Conservation (phyloP, 1,139 yeast species). For the Yamadazyma friedrichii region DNA sequence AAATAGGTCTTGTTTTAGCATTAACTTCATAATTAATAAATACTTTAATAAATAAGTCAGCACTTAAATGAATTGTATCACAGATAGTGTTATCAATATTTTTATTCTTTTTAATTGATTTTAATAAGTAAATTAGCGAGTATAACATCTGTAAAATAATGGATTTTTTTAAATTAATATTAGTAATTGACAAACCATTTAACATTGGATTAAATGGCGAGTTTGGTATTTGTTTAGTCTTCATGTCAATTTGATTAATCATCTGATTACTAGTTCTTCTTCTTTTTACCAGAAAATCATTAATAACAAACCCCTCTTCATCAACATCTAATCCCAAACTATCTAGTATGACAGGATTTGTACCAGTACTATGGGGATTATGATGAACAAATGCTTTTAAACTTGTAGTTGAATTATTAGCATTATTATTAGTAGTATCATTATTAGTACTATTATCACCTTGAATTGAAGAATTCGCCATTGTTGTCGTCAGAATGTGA, state of each 20-base stretch:
- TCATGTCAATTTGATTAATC: constrained; percentile 11
- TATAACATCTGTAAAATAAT: constrained; percentile 47
- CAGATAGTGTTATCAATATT: constrained; percentile 20
- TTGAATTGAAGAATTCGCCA: background rate
- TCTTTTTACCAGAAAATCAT: constrained; percentile 45
- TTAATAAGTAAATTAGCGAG: constrained; percentile 40
- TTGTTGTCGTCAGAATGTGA: no score
- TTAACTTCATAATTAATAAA: constrained; percentile 38
- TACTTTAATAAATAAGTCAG: constrained; percentile 36
- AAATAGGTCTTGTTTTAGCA: constrained; percentile 11
- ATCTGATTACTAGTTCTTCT: constrained; percentile 20
- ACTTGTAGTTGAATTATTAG: constrained; percentile 4
- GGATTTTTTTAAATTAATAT: constrained; percentile 45
- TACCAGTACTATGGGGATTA: constrained; percentile 20
- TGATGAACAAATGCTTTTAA: constrained; percentile 17
- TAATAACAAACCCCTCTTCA: constrained; percentile 49
- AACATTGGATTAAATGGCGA: constrained; percentile 46
- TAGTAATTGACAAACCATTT: constrained; percentile 46
- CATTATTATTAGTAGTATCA: constrained; percentile 1
- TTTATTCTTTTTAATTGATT: constrained; percentile 26
- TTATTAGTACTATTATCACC: constrained; percentile 3
- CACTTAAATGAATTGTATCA: constrained; percentile 28
- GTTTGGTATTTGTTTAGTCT: constrained; percentile 30
- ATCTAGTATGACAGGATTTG: constrained; percentile 29
- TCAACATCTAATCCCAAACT: constrained; percentile 38